Base-by-base conservation (phyloP, 1,284 basidiomycete species). In the Chalciporus sp. region DNA sequence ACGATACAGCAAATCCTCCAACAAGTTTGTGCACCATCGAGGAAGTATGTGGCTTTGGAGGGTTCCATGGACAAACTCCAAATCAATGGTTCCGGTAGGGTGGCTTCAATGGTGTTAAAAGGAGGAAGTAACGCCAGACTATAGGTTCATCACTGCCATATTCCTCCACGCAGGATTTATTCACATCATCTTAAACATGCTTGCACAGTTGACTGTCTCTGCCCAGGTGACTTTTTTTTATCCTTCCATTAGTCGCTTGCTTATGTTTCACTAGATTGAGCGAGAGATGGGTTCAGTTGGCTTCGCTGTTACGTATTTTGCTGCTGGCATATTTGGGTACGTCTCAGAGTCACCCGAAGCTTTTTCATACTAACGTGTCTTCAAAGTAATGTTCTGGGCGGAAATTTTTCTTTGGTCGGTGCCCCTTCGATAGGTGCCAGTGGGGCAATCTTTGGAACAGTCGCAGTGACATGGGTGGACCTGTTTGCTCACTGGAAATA, bases 131-230 rank as follows among this genome's bases (percentile, higher is more conserved):
- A 61, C 44, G 65, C 31, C 14, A 37, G 52, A 19, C 61, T 61
- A 57, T 60, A 91, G 91, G 59, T 94, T 95, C 65, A 86, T 94
- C 60, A 85, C 86, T 2, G 83, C 92, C 2, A 88, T 95, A 58
- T 98, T 98, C 70, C 70, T 98, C 4, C 95, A 98, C 64, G 95
- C 94, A 19, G 95, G 95, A 11, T 79, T 98, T 57, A 80, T 98
- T 16, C 95, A 97, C 69, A 80, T 96, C 49, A 61, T 89, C 2
- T 70, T 98, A 58, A 98, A 98, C 67, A 89, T 98, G 84, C 66
- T 97, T 35, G 94, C 90, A 4, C 95, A 97, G 64, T 70, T 93
- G 52, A 86, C 84, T 1, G 74, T 90, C 10, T 88, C 88, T 26
- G 90, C 89, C 16, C 88, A 93, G 69, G 91, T 91, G 66, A 59